These are phyloP conservation scores for Raphanus raphanistrum DNA, from an alignment of 345 rosid genomes.

Conservation along the genomic window DNA sequence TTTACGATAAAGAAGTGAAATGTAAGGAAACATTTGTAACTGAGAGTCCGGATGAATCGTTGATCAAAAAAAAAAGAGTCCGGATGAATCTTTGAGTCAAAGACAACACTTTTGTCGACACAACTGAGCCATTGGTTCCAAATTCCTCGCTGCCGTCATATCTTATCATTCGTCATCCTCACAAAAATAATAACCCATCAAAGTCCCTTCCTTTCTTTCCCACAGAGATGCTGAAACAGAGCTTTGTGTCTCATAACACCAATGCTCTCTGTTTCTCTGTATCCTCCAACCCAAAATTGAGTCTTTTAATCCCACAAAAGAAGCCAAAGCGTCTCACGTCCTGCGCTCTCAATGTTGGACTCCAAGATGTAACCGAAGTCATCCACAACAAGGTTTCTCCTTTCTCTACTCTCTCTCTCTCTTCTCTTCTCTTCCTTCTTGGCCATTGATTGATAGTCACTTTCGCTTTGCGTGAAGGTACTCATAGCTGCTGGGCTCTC, in stretches of 20 bases:
- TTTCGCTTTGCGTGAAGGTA: slow-evolving; percentile 45
- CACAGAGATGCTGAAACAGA: slow-evolving; percentile 32
- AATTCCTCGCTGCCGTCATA: not conserved
- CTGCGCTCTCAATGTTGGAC: slow-evolving; percentile 44
- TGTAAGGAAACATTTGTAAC: slow-evolving; percentile 3
- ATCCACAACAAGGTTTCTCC: slow-evolving; percentile 64
- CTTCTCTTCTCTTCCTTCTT: not conserved
- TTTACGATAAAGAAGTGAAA: not conserved
- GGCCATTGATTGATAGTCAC: not conserved
- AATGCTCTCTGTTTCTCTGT: slow-evolving; percentile 22
- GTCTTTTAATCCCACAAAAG: slow-evolving; percentile 14
- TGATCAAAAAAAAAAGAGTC: too few species aligned
- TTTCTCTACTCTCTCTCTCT: not conserved
- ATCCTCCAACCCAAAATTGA: slow-evolving; percentile 29
- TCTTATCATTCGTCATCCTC: slow-evolving; percentile 27
- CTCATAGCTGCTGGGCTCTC: slow-evolving; percentile 73
- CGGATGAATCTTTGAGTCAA: slow-evolving; percentile 2
- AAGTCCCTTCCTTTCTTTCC: not conserved
- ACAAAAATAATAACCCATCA: not conserved
- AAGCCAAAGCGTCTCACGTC: slow-evolving; percentile 38
- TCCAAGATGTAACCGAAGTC: slow-evolving; percentile 58
- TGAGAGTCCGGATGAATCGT: not conserved
- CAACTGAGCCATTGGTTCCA: slow-evolving; percentile 25
- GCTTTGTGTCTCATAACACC: slow-evolving; percentile 22
- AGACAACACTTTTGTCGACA: not conserved